Evolutionary conservation across 1,139 yeast genomes (phyloP).

Genomic region (Taphrina communis): DNA sequence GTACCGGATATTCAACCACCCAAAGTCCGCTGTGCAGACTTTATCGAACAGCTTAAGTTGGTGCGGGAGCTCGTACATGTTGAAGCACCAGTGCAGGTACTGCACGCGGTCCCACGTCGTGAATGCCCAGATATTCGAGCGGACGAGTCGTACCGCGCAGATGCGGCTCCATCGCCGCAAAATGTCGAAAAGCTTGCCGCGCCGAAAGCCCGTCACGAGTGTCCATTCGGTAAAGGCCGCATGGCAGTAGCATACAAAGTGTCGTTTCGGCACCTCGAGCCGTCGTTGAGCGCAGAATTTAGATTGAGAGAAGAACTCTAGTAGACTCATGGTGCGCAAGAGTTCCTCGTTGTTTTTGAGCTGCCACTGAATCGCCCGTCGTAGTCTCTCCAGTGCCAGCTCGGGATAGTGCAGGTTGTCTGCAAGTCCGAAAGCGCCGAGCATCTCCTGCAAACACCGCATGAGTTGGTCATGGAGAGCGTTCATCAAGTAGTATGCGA

Average conservation of each 20-base stretch:
- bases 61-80: slow-evolving; percentile 11
- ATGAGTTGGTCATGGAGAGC: background rate
- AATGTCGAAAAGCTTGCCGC: background rate
- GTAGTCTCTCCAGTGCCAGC: slow-evolving; percentile 4
- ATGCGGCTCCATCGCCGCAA: background rate
- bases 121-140: background rate
- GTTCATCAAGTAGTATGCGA: background rate
- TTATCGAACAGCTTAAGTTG: background rate
- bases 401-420: slow-evolving; percentile 2
- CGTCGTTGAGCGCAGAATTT: background rate
- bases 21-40: background rate
- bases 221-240: slow-evolving; percentile 1
- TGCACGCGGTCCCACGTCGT: slow-evolving; percentile 3
- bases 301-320: background rate
- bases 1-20: slow-evolving; percentile 5
- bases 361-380: slow-evolving; percentile 6
- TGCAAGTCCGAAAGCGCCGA: background rate
- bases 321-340: background rate
- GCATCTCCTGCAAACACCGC: background rate
- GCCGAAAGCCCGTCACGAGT: background rate
- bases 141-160: background rate
- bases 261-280: background rate
- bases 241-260: background rate
- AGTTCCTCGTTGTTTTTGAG: background rate
- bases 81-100: slow-evolving; percentile 11